Base-by-base conservation (phyloP, 2,329 filamentous ascomycete species). In the Fusarium sp. region DNA sequence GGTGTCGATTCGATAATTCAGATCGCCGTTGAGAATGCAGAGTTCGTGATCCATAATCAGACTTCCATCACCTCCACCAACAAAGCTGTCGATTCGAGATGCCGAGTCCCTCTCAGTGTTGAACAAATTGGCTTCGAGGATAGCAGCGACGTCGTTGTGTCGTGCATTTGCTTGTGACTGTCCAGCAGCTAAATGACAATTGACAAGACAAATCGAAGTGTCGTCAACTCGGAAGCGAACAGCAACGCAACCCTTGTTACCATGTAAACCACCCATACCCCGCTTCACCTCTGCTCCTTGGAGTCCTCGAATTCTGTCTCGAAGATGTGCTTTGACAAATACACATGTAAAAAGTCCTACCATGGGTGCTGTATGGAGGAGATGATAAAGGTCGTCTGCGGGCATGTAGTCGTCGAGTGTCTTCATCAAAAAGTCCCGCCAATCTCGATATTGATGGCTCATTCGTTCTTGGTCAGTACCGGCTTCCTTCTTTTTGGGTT, bases 1-100 rank as follows among this genome's bases (percentile, higher is more conserved):
- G 25, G 94, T 94, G 79, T 99, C 96, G 75, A 99, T 98, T 66
- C 96, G 94, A 80, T 99, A 99, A 81, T 99, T 99, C 51, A 99
- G 86, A 78, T 99, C 96, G 28, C 96, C 96, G 75, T 98, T 98
- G 43, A 98, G 82, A 49, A 99, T 89, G 79, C 95, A 98, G n/a
- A 99, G 91, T 80, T 99, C 96, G 77, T 99, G 96, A 76, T 99
- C 96, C 61, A 98, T 85, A 62, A 99, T 93, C 91, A 98, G 94
- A 42, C 90, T 91, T 9, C 96, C 96, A 77, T 99, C 96, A 46
- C 96, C 96, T n/a, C 96, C 96, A 27, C 93, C 93, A 9, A 94
- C 88, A 76, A 91, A 99, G 68, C 89, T 92, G 78, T 97, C 93
- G 40, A 92, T 86, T 9, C 93, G 88, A 7, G 87, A 84, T 6